Conservation (phyloP, 1,284 basidiomycete species). For the Ceratobasidium sp. region DNA sequence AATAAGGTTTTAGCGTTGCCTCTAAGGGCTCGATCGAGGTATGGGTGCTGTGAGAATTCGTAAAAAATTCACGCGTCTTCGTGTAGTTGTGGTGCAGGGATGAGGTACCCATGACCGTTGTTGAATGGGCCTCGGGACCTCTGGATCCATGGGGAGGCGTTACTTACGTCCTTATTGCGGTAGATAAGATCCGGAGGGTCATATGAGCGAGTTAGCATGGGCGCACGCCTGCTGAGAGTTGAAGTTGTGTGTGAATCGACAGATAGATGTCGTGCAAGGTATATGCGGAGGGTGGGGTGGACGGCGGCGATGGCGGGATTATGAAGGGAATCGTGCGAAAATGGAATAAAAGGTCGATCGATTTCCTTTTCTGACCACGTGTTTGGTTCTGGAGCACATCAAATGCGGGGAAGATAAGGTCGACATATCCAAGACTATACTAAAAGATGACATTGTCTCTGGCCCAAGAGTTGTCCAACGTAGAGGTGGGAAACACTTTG, state of each 20-base stretch:
- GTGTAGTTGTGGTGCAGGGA: too few species aligned
- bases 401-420: slow-evolving; percentile 45
- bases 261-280: background rate
- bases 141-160: too few species aligned
- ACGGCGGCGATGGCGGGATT: slow-evolving; percentile 39
- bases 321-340: background rate
- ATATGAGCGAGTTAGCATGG: background rate
- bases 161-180: too few species aligned
- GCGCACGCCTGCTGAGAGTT: too few species aligned
- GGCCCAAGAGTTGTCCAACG: background rate
- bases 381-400: slow-evolving; percentile 13
- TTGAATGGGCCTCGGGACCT: too few species aligned
- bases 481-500: too few species aligned
- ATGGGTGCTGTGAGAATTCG: too few species aligned
- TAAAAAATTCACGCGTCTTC: too few species aligned
- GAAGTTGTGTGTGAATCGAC: background rate
- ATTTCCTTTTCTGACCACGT: slow-evolving; percentile 45
- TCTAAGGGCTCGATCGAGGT: too few species aligned
- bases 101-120: too few species aligned
- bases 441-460: slow-evolving; percentile 43
- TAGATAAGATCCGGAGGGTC: slow-evolving; percentile 2
- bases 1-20: too few species aligned
- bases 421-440: slow-evolving; percentile 34
- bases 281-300: background rate
- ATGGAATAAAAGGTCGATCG: slow-evolving; percentile 29